Evolutionary conservation across 768 basidiomycete species (phyloP).

Genomic region (Lactarius hatsudake): DNA sequence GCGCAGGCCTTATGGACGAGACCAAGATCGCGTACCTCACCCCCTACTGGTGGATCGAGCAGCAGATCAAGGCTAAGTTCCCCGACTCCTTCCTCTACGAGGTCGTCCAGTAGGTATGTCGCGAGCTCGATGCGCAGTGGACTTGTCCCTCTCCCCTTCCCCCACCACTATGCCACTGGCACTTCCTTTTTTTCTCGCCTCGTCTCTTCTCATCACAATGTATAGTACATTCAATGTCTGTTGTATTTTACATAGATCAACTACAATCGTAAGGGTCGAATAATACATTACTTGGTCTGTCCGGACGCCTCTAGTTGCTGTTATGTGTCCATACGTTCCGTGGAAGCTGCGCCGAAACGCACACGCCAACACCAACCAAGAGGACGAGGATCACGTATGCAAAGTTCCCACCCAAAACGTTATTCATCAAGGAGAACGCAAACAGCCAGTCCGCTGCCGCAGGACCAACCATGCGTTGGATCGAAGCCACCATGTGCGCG

Average conservation of each 20-base stretch:
- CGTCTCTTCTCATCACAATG: too few relatives aligned
- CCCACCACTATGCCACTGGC: too few relatives aligned
- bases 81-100: too few relatives aligned
- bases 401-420: constrained; percentile 19
- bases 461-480: constrained; percentile 48
- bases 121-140: too few relatives aligned
- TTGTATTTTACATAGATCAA: not conserved
- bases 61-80: too few relatives aligned
- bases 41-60: too few relatives aligned
- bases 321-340: not conserved
- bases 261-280: not conserved
- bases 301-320: not conserved
- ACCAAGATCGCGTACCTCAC: too few relatives aligned
- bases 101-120: too few relatives aligned
- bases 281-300: not conserved
- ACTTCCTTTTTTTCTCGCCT: too few relatives aligned
- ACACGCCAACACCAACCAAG: not conserved
- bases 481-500: constrained; percentile 37
- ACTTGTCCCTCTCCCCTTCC: too few relatives aligned
- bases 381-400: not conserved
- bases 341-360: not conserved
- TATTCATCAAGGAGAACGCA: constrained; percentile 51
- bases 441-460: constrained; percentile 59
- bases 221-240: not conserved
- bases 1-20: too few relatives aligned